Evolutionary conservation across 108 stramenopile genomes (phyloP).

Genomic region (Discostella pseudostelligera): DNA sequence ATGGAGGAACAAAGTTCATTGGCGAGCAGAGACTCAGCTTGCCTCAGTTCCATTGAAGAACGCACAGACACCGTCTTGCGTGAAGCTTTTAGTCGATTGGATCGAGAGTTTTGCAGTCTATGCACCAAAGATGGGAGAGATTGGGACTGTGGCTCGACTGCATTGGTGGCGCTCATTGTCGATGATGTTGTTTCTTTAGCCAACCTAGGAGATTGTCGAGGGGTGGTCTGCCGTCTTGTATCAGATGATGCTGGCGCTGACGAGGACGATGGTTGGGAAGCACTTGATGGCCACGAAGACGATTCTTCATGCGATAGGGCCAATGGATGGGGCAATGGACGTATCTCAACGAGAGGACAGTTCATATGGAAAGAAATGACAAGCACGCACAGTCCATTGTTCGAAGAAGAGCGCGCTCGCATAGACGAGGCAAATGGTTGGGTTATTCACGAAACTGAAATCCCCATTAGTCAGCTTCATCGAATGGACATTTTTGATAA

Average conservation of each 20-base stretch:
- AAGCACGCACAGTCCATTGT: slow-evolving; percentile 61
- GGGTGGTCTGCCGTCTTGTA: slow-evolving; percentile 60
- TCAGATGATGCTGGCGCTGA: slow-evolving; percentile 8
- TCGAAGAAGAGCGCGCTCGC: slow-evolving; percentile 56
- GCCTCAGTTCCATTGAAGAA: slow-evolving; percentile 29
- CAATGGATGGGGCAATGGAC: slow-evolving; percentile 17
- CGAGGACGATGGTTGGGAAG: slow-evolving; percentile 29
- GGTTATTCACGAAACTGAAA: slow-evolving; percentile 75
- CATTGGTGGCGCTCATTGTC: slow-evolving; percentile 61
- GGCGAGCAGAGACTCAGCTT: slow-evolving; percentile 30
- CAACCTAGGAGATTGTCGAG: slow-evolving; percentile 78
- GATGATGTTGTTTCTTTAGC: slow-evolving; percentile 62
- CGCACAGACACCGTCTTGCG: slow-evolving; percentile 44
- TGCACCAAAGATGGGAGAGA: slow-evolving; percentile 67
- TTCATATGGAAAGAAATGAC: slow-evolving; percentile 73
- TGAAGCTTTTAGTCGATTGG: slow-evolving; percentile 59
- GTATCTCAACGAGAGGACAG: slow-evolving; percentile 8
- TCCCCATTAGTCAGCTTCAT: slow-evolving; percentile 63
- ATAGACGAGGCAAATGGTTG: slow-evolving; percentile 81
- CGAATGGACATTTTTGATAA: slow-evolving; percentile 69
- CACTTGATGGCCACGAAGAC: slow-evolving; percentile 25
- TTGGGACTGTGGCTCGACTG: slow-evolving; percentile 84
- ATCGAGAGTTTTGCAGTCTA: slow-evolving; percentile 67
- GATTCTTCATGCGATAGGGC: slow-evolving; percentile 26
- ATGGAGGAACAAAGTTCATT: slow-evolving; percentile 48